Evolutionary conservation across 1,139 yeast species (phyloP), one percentile per base, ranked within the genome.

Genomic region (Suhomyces bokatorum): DNA sequence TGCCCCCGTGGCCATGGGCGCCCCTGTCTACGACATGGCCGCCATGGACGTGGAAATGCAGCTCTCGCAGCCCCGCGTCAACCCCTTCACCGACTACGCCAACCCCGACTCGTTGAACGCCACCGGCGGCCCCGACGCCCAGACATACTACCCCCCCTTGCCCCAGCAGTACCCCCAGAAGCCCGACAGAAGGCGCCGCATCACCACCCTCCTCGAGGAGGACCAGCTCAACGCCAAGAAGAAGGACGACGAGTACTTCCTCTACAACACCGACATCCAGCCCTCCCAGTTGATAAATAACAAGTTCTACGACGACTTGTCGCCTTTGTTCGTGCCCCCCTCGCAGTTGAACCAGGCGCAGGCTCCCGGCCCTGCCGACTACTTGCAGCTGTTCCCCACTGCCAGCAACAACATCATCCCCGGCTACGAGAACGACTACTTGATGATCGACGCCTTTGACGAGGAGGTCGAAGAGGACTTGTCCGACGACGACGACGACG

Each of bases 401-500:
- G n/a, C 57, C 48, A 47, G 41, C 42, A 51, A 48, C 40, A 46
- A 47, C 17, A 47, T 55, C 7, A 63, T 68, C 24, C 70, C 72
- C 11, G 73, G 73, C 6, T 68, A 55, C 46, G 73, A 68, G 50
- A 62, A 63, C 47, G 73, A 69, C 52, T 69, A 67, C 51, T 56
- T 68, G 37, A 52, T 62, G 37, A 57, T 62, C 47, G 73, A 67
- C 46, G 70, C 63, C 37, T 60, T 64, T 40, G 67, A 64, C 15
- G 75, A 70, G 47, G 64, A 59, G 14, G 63, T 67, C 16, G 74
- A 84, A 44, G 77, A 83, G 60, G 81, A 80, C 51, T 60, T 63
- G 40, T 77, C 85, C 51, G 67, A 83, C 32, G 78, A 70, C 42
- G 67, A 72, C 42, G 72, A 67, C 40, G 68, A 64, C 39, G 74